These are phyloP conservation scores for Phtheirospermum japonicum DNA, from an alignment of 257 asterid species.

Conservation along the genomic window DNA sequence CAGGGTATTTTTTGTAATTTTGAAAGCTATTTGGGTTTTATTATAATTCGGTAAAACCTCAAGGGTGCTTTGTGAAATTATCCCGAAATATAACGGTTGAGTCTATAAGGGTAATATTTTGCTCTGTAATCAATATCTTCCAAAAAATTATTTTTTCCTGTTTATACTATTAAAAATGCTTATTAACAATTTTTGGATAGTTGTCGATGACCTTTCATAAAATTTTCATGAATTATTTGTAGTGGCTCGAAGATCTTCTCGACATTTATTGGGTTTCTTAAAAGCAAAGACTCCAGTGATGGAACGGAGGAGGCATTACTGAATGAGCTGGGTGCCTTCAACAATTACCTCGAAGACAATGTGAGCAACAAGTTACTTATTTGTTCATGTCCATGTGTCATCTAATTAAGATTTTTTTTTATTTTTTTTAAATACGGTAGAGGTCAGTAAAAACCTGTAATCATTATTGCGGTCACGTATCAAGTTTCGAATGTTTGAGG, in stretches of 20 bases:
- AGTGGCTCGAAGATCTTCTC: slow-evolving; percentile 94
- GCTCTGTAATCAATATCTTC: not conserved
- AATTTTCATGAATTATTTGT: slow-evolving; percentile 28
- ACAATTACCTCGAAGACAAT: slow-evolving; percentile 67
- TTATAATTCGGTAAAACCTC: not conserved
- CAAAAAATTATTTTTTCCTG: not conserved
- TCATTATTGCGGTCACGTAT: not conserved
- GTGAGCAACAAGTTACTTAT: slow-evolving; percentile 41
- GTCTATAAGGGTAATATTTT: not conserved
- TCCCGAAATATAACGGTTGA: not conserved
- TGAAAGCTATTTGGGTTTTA: too few species aligned
- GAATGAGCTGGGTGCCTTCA: slow-evolving; percentile 64
- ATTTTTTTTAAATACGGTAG: too few species aligned
- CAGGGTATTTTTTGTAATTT: not conserved
- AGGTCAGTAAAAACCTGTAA: not conserved
- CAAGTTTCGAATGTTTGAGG: slow-evolving; percentile 1
- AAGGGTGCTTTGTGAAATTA: not conserved
- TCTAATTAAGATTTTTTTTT: not conserved
- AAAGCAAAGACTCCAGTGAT: slow-evolving; percentile 84
- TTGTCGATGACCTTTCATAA: not conserved
- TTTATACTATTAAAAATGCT: slow-evolving; percentile 9
- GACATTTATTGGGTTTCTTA: slow-evolving; percentile 78
- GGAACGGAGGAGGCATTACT: slow-evolving; percentile 83
- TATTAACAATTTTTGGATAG: not conserved
- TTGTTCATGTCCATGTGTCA: slow-evolving; percentile 5